Evolutionary conservation across 1,284 basidiomycete genomes (phyloP), one percentile per base, ranked within the genome.

Genomic region (Leccinum pseudoinsigne): DNA sequence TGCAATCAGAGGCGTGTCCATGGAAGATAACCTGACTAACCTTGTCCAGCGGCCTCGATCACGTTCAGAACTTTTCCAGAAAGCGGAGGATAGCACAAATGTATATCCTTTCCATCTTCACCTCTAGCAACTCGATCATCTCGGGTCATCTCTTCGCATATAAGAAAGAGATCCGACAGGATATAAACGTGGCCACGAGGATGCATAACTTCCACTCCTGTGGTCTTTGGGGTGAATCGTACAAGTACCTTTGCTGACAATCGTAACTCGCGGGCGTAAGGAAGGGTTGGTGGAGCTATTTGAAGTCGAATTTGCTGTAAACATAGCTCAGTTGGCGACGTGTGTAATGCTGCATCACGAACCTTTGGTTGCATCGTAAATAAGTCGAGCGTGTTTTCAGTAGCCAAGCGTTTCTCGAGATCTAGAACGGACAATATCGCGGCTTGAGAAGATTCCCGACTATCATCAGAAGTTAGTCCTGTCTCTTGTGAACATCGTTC

Each of bases 361-460:
- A 93, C 95, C 86, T 96, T 96, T 4, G 93, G 91, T 69, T 87
- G 86, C 95, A 99, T 97, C 1, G 94, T 93, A 75, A 99, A 99
- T 55, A 99, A 89, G 76, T 99, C 97, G 38, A 98, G 79, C 5
- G 93, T 94, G 34, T 85, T 82, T 55, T 90, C 85, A 0, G 94
- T 90, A 60, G 90, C 86, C 53, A 99, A 83, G 34, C 92, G 84
- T 38, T 84, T 80, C 74, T 99, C 97, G 23, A 99, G 84, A 69
- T 95, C 91, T 23, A 84, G 76, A 42, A 94, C 77, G 4, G 91
- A 83, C 72, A 85, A 84, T 6, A 80, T 77, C 66, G 85, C 74
- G 1, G 82, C 81, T 26, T 80, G 75, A 12, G 80, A 80, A 11
- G 87, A 85, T 16, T 75, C 77, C 40, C 81, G 79, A 63, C 82